phyloP scores from a whole-genome alignment of 2,329 filamentous ascomycete species.

The Alternaria postmessia region DNA sequence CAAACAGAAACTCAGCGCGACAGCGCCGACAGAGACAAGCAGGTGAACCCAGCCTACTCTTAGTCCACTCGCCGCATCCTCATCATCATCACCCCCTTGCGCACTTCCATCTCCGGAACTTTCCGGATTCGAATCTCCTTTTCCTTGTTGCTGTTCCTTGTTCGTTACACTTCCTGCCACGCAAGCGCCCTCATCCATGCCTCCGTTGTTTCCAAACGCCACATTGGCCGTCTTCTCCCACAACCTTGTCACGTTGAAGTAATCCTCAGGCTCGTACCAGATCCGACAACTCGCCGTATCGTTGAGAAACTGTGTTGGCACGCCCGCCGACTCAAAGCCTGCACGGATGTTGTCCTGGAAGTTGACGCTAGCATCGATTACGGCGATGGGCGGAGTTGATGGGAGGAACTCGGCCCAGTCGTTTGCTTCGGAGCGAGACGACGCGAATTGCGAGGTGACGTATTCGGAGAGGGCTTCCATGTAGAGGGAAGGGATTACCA shows the following conservation, averaged over 20 bases:
- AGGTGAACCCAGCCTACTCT: slow-evolving; percentile 23
- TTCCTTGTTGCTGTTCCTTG: slow-evolving; percentile 36
- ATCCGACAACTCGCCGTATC: slow-evolving; percentile 69
- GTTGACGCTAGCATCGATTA: slow-evolving; percentile 43
- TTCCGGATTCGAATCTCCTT: slow-evolving; percentile 34
- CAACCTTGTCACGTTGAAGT: slow-evolving; percentile 59
- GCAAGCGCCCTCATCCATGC: slow-evolving; percentile 38
- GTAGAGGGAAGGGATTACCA: slow-evolving; percentile 40
- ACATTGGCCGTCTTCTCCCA: slow-evolving; percentile 57
- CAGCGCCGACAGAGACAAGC: slow-evolving; percentile 20
- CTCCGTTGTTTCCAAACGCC: slow-evolving; percentile 39
- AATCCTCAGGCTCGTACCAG: slow-evolving; percentile 65
- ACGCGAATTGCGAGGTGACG: slow-evolving; percentile 31
- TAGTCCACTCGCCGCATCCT: slow-evolving; percentile 26
- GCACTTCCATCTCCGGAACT: slow-evolving; percentile 12
- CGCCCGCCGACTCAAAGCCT: slow-evolving; percentile 41
- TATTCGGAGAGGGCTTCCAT: slow-evolving; percentile 29
- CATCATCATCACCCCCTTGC: slow-evolving; percentile 13
- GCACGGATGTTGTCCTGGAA: slow-evolving; percentile 51
- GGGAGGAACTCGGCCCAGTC: slow-evolving; percentile 39
- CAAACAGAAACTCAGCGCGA: slow-evolving; percentile 9
- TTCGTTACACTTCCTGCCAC: slow-evolving; percentile 40
- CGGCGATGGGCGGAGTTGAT: slow-evolving; percentile 31
- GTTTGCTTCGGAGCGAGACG: slow-evolving; percentile 9
- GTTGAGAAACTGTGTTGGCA: slow-evolving; percentile 67